Base-by-base conservation (phyloP, 2,329 filamentous ascomycete species). In the Pseudogymnoascus sp. region DNA sequence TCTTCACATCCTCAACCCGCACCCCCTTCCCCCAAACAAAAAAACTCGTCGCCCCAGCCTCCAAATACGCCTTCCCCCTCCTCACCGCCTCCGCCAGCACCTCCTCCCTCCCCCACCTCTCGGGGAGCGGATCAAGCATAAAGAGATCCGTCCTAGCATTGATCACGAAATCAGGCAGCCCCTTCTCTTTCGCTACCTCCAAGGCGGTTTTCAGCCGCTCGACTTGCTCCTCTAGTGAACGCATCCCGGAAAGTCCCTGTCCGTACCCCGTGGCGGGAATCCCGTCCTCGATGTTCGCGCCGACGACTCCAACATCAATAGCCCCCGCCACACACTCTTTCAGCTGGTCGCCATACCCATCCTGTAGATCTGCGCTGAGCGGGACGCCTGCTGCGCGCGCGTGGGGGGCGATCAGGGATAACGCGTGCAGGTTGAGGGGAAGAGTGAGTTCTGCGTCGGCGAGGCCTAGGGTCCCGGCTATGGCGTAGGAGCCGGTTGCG, bases 81-180 rank as follows among this genome's bases (percentile, higher is more conserved):
- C 72, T 69, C 52, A 86, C 74, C 1, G 79, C 82, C 58, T 85
- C 68, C n/a, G 7, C 70, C 10, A 62, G 70, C 58, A 70, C 78
- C 45, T 75, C 72, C 16, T 70, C 65, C 4, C 69, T 63, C 2
- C 49, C 16, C 49, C 49, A 55, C 11, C 49, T 29, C 4, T 64
- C 66, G 0, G 65, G 62, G 1, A 65, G 66, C 3, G 75, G 71
- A 0, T 74, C 68, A 8, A 76, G 67, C 2, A 73, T 67, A 7
- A 85, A 74, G 4, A 81, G 74, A 72, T 87, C 84, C 19, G 80
- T 83, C 4, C 85, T 74, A 3, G 84, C 85, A 72, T 81, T 87
- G 61, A 85, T 68, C 16, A 79, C 81, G 66, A 85, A 85, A 62
- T 82, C 79, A 0, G 78, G 77, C 1, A 84, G 78, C 0, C 82